Evolutionary conservation across 345 rosid species (phyloP), one percentile per base, ranked within the genome.

Genomic region (Eutrema yunnanense): DNA sequence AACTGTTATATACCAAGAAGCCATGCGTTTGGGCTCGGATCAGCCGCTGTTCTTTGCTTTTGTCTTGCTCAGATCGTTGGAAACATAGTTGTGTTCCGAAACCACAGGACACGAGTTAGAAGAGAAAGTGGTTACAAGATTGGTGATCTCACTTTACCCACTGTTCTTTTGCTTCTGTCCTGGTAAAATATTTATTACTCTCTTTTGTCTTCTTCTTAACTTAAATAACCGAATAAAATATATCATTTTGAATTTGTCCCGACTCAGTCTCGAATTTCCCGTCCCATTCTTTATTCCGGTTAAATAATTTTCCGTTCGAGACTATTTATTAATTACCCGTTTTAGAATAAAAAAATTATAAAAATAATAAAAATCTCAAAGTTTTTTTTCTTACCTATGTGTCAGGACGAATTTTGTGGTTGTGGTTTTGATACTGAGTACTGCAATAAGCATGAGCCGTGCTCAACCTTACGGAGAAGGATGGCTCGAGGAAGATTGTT

Each of bases 401-500:
- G 26, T 22, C 2, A 22, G 26, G 26, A 22, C 26, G 26, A 22
- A 81, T 82, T 90, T 85, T 62, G 93, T 86, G 52, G 34, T 81
- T 13, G 92, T 79, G 5, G 81, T 69, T 2, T 65, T 81, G 27
- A 43, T 93, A 22, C 26, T 93, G 34, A 63, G 89, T 14, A 78
- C 78, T 7, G 87, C 90, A 53, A 83, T 85, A 13, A 93, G 89
- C 62, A 90, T 93, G 92, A 88, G 86, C 86, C 76, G 75, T 61
- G 60, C n/a, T 56, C 98, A 93, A 60, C 27, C 58, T 2, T 93
- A 86, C 41, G 88, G 96, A 6, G 70, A 73, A 65, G 98, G 96
- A 22, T 90, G 98, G 98, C 51, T 90, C 8, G 82, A 87, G 6
- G 80, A 79, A 12, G 86, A 88, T 19, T 93, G 98, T 77, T 93